Conservation (phyloP, 1,284 basidiomycete genomes). For the Ganoderma resinaceum region DNA sequence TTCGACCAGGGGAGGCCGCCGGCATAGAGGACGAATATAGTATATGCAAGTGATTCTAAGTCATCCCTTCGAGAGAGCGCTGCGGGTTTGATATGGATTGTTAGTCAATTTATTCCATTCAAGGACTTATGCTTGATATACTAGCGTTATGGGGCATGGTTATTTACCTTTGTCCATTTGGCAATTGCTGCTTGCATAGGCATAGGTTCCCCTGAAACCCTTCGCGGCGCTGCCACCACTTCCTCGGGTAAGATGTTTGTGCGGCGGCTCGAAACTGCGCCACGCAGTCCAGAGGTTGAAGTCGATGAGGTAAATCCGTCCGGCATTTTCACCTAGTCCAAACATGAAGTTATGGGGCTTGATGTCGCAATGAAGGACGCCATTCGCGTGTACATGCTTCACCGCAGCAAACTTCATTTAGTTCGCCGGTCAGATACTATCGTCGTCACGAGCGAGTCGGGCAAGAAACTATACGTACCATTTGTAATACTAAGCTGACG, state of each 20-base stretch:
- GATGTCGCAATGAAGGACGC: background rate
- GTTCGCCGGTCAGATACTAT: background rate
- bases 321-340: background rate
- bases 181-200: background rate
- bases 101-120: background rate
- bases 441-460: background rate
- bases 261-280: background rate
- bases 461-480: background rate
- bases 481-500: background rate
- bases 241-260: background rate
- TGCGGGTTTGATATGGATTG: background rate
- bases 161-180: background rate
- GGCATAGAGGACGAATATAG: background rate
- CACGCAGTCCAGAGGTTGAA: constrained; percentile 1
- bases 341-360: background rate
- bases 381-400: background rate
- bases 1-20: background rate
- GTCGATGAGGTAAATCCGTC: background rate
- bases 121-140: background rate
- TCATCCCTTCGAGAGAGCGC: background rate
- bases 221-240: background rate
- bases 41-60: background rate
- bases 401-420: background rate
- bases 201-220: background rate
- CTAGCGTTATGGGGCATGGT: background rate